phyloP scores from a whole-genome alignment of 2,329 filamentous ascomycete genomes.

The Talaromyces sp. region DNA sequence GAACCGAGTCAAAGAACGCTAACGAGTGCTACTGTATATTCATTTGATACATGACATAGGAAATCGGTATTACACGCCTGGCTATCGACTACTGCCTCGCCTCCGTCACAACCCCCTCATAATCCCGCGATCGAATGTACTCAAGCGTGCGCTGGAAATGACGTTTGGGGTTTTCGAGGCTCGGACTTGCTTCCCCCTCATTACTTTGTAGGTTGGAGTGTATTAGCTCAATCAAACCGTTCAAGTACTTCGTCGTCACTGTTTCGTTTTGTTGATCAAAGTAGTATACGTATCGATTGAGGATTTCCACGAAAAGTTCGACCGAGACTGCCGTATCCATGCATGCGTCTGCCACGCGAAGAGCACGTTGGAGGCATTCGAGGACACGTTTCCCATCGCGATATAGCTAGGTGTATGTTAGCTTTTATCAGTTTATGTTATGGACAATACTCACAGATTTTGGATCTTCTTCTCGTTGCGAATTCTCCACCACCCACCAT shows the following conservation, averaged over 20 bases:
- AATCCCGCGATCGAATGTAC: constrained; percentile 86
- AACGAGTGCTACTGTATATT: constrained; percentile 13
- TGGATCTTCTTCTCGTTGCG: constrained; percentile 74
- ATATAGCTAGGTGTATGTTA: constrained; percentile 63
- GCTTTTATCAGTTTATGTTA: background rate
- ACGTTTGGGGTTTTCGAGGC: constrained; percentile 82
- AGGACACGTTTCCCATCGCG: constrained; percentile 95
- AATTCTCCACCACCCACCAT: constrained; percentile 93
- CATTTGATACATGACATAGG: constrained; percentile 16
- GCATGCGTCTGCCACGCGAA: constrained; percentile 94
- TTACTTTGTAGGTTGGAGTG: constrained; percentile 91
- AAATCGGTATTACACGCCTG: constrained; percentile 10
- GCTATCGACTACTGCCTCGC: constrained; percentile 42
- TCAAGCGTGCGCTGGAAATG: constrained; percentile 95
- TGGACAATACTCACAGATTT: constrained; percentile 60
- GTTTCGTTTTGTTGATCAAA: constrained; percentile 99
- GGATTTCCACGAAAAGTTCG: constrained; percentile 95
- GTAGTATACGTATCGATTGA: constrained; percentile 98
- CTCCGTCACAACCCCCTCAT: constrained; percentile 82
- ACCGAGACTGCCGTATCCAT: constrained; percentile 98
- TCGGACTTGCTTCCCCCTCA: constrained; percentile 61
- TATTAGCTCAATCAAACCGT: constrained; percentile 95
- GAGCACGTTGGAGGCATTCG: constrained; percentile 89
- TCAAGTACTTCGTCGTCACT: constrained; percentile 96
- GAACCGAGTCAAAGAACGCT: background rate